Evolutionary conservation across 345 rosid genomes (phyloP), one percentile per base, ranked within the genome.

Genomic region (Eucalyptus decipiens): DNA sequence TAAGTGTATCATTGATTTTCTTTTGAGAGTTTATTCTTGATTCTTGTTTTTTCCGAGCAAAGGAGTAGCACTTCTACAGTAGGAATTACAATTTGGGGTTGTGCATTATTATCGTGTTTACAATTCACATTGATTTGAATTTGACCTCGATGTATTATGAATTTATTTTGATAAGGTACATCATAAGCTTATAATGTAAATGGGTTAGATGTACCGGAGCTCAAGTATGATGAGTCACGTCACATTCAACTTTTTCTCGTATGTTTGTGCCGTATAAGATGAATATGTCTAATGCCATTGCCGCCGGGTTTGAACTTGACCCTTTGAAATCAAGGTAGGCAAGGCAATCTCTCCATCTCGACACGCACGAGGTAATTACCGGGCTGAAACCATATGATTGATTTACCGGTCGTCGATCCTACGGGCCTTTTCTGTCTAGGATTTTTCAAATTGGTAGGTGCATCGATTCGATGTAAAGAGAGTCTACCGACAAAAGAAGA

Each of bases 251-350:
- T 11, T 37, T 21, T 40, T 76, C 42, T 6, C 9, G 23, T 37
- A 11, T 13, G 14, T 19, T 19, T 4, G 13, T 19, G 14, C 7
- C 2, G 13, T 34, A 9, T 69, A 8, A 69, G 11, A 3, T 9
- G 45, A 72, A 3, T 10, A 10, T 72, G 37, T 37, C 4, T 3
- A 3, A 37, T 10, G 42, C 5, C 5, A 12, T 1, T 1, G 2
- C 2, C 30, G 30, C 14, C 19, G 0, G 9, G 3, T 37, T 2
- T 37, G 13, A 76, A 76, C 9, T 76, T 43, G 5, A 76, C 9
- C 3, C 1, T 1, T 23, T 11, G 30, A 40, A 76, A 40, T 76
- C 30, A 3, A 40, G 24, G 5, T 0, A 3, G 26, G 16, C 15
- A 40, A 13, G 28, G 24, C 5, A 13, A 40, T 11, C 28, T 37